Conservation (phyloP, 2,329 filamentous ascomycete species). For the Penicillium sp. region DNA sequence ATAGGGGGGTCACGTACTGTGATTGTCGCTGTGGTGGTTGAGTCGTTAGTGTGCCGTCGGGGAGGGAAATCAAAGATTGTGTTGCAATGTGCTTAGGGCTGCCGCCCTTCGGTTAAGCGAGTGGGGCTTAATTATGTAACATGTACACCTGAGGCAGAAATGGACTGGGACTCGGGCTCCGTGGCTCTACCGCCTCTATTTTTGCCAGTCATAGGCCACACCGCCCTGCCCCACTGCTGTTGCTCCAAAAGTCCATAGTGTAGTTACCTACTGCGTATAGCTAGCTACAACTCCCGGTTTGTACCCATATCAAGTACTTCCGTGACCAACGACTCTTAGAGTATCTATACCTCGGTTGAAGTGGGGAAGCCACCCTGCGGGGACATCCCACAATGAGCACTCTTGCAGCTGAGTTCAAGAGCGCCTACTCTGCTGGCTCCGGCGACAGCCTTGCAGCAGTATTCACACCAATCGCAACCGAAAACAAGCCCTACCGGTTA, state of each 20-base stretch:
- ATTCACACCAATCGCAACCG: conserved; percentile 64
- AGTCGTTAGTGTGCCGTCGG: conserved; percentile 33
- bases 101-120: conserved; percentile 44
- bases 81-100: conserved; percentile 43
- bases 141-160: neutral
- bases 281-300: neutral
- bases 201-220: neutral
- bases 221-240: conserved; percentile 3
- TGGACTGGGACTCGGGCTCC: too few species aligned
- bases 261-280: neutral
- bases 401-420: conserved; percentile 67
- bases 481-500: conserved; percentile 60
- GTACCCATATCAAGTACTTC: neutral
- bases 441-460: conserved; percentile 70
- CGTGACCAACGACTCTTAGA: neutral
- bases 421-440: conserved; percentile 59
- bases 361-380: neutral
- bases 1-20: conserved; percentile 43
- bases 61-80: conserved; percentile 39
- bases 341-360: neutral
- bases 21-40: conserved; percentile 49
- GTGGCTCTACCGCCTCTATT: too few species aligned
- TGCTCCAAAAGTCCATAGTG: neutral
- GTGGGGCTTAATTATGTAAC: conserved; percentile 19
- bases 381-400: conserved; percentile 56